Base-by-base conservation (phyloP, 2,329 filamentous ascomycete genomes). In the Ascochyta rabiei region DNA sequence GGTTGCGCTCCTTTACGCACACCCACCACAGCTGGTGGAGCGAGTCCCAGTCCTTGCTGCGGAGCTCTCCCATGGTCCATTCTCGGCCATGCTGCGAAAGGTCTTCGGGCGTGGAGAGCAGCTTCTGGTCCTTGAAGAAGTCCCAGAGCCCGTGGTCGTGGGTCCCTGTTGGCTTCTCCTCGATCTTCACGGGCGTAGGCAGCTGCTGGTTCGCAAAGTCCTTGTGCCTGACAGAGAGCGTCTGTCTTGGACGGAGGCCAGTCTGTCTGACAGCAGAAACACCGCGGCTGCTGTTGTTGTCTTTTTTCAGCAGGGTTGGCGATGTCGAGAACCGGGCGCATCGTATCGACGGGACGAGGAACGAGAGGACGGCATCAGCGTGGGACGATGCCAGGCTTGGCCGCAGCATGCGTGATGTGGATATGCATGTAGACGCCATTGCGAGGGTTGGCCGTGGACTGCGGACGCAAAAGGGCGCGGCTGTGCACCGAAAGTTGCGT, bases 21-120 rank as follows among this genome's bases (percentile, higher is more conserved):
- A 92, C 85, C 91, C 93, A 99, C 92, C 93, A 99, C 70, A 99
- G 82, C 58, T 82, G 81, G 76, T 98, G 93, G 67, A 99, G 79
- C 75, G 98, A 93, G 58, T 96, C 91, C 90, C 92, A 99, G 60
- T 89, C 91, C 79, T 97, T 97, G 60, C 84, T 82, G 60, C 93
- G 85, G 69, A 99, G 81, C 79, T 99, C 95, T 77, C 91, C 85
- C 7, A 90, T 86, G 10, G 84, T 86, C 95, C 95, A 99, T 24
- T 86, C 81, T 48, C 95, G 85, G 15, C 84, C 95, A 75, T 95
- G 88, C 60, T 84, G 80, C 44, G 81, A 73, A 51, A 89, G 86
- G 63, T 93, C 87, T 31, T 86, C 82, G 5, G 93, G 92, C 7
- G 87, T 87, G 64, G 83, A 82, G 67, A 96, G 75, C n/a, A 87